Percentiles rank a stretch among this genome's conserved stretches.
Evolutionary conservation across 1,284 basidiomycete species (phyloP).

Genomic region (Leccinum huronense): DNA sequence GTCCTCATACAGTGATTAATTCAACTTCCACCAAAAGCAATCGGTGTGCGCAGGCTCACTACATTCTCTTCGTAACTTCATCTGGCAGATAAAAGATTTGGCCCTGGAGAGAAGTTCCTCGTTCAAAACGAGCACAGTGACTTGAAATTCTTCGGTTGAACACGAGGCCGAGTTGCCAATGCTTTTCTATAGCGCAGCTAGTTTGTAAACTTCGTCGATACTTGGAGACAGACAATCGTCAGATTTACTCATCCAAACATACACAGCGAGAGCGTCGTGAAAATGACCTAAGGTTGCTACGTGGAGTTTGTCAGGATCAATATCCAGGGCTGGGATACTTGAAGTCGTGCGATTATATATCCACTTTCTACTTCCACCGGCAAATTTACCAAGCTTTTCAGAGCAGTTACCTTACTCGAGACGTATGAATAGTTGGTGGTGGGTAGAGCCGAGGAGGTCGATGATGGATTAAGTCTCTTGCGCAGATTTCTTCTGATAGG

Average conservation of each 20-base stretch:
- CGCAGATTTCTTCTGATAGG: constrained; percentile 14
- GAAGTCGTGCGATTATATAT: constrained; percentile 4
- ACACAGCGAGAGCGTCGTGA: constrained; percentile 12
- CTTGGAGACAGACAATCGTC: constrained; percentile 15
- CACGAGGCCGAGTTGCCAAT: constrained; percentile 26
- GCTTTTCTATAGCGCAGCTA: constrained; percentile 1
- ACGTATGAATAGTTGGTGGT: constrained; percentile 11
- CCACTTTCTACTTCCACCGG: constrained; percentile 4
- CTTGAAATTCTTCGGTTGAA: constrained; percentile 8
- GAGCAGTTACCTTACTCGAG: constrained; percentile 21
- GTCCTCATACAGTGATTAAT: not conserved
- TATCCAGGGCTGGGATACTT: constrained; percentile 16
- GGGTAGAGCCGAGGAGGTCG: constrained; percentile 31
- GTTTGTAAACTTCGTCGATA: constrained; percentile 20
- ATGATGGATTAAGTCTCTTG: constrained; percentile 15
- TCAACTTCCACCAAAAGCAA: not conserved
- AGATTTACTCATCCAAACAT: constrained; percentile 15
- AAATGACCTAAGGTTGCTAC: constrained; percentile 13
- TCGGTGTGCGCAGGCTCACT: not conserved
- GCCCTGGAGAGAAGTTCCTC: constrained; percentile 10
- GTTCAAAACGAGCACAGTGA: constrained; percentile 6
- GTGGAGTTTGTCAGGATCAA: constrained; percentile 25
- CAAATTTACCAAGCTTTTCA: constrained; percentile 14
- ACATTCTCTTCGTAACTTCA: constrained; percentile 6
- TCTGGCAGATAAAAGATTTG: constrained; percentile 13